These are phyloP conservation scores for Phytomonas francai DNA, from an alignment of 208 protist genomes.

Conservation along the genomic window DNA sequence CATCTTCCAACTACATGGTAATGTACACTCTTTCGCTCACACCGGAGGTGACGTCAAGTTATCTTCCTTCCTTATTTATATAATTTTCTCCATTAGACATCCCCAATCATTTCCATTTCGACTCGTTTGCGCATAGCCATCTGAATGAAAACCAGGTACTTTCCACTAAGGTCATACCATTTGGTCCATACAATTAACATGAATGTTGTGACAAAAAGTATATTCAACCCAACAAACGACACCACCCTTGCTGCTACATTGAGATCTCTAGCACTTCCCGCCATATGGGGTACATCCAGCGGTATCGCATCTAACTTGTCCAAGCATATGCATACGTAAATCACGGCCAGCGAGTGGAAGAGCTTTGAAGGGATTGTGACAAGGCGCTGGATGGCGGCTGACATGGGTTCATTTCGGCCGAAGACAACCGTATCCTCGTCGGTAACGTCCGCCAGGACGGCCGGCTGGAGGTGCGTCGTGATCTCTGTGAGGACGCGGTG, in stretches of 20 bases:
- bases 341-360: conserved; percentile 19
- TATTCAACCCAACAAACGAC: conserved; percentile 17
- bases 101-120: conserved; percentile 18
- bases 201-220: conserved; percentile 14
- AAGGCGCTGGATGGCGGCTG: conserved; percentile 13
- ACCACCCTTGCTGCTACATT: conserved; percentile 16
- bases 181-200: conserved; percentile 30
- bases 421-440: conserved; percentile 64
- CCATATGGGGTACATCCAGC: not conserved
- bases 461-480: not conserved
- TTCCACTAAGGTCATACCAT: conserved; percentile 59
- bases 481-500: not conserved
- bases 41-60: not conserved
- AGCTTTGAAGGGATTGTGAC: conserved; percentile 12
- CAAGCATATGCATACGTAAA: conserved; percentile 6
- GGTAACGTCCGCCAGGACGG: conserved; percentile 22
- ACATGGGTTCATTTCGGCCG: conserved; percentile 18
- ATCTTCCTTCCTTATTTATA: not conserved
- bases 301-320: not conserved
- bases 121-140: conserved; percentile 43
- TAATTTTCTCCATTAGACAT: conserved; percentile 11
- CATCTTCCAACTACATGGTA: not conserved
- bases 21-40: not conserved
- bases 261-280: not conserved
- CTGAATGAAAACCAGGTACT: conserved; percentile 60